Evolutionary conservation across 1,284 basidiomycete species (phyloP).

Genomic region (Cutaneotrichosporon sp.): DNA sequence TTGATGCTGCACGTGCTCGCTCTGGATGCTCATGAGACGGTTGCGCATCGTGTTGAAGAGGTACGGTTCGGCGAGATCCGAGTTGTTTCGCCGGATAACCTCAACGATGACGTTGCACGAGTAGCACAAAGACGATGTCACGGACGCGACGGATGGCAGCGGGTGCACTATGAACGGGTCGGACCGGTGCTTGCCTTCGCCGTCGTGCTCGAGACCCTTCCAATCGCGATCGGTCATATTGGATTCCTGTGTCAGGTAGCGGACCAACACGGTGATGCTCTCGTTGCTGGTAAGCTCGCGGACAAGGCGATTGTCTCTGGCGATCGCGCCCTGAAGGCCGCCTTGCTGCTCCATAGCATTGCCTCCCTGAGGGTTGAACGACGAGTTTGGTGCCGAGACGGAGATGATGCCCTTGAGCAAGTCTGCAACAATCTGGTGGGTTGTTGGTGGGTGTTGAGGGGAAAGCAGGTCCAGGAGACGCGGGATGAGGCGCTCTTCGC

Average conservation of each 20-base stretch:
- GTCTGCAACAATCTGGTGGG: slow-evolving; percentile 84
- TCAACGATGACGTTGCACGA: slow-evolving; percentile 90
- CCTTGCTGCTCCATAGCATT: slow-evolving; percentile 55
- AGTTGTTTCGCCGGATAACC: slow-evolving; percentile 96
- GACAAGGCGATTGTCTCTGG: slow-evolving; percentile 68
- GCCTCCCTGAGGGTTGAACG: slow-evolving; percentile 54
- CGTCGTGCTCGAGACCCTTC: slow-evolving; percentile 23
- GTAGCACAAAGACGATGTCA: slow-evolving; percentile 81
- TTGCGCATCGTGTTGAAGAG: slow-evolving; percentile 93
- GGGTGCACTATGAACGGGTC: slow-evolving; percentile 42
- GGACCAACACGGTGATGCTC: slow-evolving; percentile 66
- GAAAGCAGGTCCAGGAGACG: slow-evolving; percentile 78
- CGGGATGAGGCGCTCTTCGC: slow-evolving; percentile 74
- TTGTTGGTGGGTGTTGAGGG: slow-evolving; percentile 67
- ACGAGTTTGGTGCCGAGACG: slow-evolving; percentile 74
- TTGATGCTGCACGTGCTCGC: slow-evolving; percentile 9
- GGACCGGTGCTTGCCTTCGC: slow-evolving; percentile 17
- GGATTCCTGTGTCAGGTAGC: slow-evolving; percentile 74
- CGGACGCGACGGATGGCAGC: slow-evolving; percentile 65
- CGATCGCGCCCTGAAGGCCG: slow-evolving; percentile 22
- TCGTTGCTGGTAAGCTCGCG: slow-evolving; percentile 77
- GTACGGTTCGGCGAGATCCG: slow-evolving; percentile 97
- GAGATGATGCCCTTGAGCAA: slow-evolving; percentile 92
- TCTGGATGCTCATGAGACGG: slow-evolving; percentile 68
- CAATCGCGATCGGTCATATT: slow-evolving; percentile 40